Base-by-base conservation (phyloP, 2,329 filamentous ascomycete genomes). In the Alternaria longipes region DNA sequence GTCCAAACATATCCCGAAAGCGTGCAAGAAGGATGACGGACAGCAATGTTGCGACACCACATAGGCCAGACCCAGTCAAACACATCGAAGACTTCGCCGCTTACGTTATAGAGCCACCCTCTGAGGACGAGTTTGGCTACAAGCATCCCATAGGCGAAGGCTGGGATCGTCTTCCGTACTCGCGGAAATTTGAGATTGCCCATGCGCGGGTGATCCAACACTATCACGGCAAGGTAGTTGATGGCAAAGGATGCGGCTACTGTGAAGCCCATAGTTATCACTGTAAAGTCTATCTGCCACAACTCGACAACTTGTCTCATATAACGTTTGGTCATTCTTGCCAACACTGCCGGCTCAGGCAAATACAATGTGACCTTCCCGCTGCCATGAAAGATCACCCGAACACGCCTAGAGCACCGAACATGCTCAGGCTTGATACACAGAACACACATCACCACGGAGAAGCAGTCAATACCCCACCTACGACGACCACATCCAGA, bases 151-250 rank as follows among this genome's bases (percentile, higher is more conserved):
- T 56, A 11, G 22, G 36, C 5, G 46, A 55, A 38, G 34, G 34
- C 9, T 63, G 62, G 60, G 28, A 56, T 18, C 12, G 7, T 7
- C 32, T 36, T 14, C 14, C 32, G 32, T 36, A 50, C 28, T 4
- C 30, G 14, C 9, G 30, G 12, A 64, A 60, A 16, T 12, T 62
- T 7, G 42, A 55, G 18, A 45, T 66, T 41, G 64, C 64, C 14
- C 61, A 64, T 34, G 64, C 61, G 34, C 52, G 58, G 45, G 52
- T 54, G 8, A 66, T 66, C 12, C 64, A 64, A 28, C 8, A 41
- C 14, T 34, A 22, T 14, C 59, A 57, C 41, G 58, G 64, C 22
- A 52, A 51, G 26, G 38, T 24, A 18, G 41, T 47, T 14, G 36
- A 56, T 38, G 49, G 40, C n/a, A 28, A 16, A 34, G 41, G 45